Base-by-base conservation (phyloP, 495 filamentous ascomycete species). In the Aspergillus sclerotioniger region DNA sequence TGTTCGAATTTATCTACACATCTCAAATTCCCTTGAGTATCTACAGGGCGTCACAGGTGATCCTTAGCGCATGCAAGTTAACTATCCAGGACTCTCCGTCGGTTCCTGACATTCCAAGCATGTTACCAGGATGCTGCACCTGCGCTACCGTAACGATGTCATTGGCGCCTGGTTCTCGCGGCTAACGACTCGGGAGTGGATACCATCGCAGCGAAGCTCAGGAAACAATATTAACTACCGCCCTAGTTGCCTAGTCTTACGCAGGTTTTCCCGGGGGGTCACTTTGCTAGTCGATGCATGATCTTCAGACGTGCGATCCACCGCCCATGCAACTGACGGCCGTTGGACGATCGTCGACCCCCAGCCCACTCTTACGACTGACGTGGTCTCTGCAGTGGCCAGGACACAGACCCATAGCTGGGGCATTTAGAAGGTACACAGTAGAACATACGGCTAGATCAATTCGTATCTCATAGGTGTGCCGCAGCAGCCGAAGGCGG, bases 401-500 rank as follows among this genome's bases (percentile, higher is more conserved):
- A 5, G 25, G 25, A 25, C 25, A 25, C 25, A 45, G 16, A 46
- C 8, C 7, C n/a, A n/a, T n/a, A n/a, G n/a, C 51, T 25, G 2
- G 25, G 25, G 2, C 25, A 25, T 5, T 25, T n/a, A 54, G 17
- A 28, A 54, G 10, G 9, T 10, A 19, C 44, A 16, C 51, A 31
- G 41, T 7, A 25, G 25, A 25, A 25, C 25, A 25, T 25, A 25
- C 25, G 5, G 25, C 25, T 3, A 25, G 25, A 5, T 25, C 25
- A 25, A 25, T 5, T 35, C n/a, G 32, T 43, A 33, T 58, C 56
- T 56, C 60, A 57, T 54, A 57, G 58, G 63, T 60, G 53, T 52
- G 58, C 58, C 63, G 50, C 46, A 57, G 57, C 63, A 62, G 50
- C 51, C 58, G 47, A 45, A 44, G 53, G 41, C 60, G 61, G 59